Base-by-base conservation (phyloP, 352 stramenopile species). In the Phytopythium aichiense region DNA sequence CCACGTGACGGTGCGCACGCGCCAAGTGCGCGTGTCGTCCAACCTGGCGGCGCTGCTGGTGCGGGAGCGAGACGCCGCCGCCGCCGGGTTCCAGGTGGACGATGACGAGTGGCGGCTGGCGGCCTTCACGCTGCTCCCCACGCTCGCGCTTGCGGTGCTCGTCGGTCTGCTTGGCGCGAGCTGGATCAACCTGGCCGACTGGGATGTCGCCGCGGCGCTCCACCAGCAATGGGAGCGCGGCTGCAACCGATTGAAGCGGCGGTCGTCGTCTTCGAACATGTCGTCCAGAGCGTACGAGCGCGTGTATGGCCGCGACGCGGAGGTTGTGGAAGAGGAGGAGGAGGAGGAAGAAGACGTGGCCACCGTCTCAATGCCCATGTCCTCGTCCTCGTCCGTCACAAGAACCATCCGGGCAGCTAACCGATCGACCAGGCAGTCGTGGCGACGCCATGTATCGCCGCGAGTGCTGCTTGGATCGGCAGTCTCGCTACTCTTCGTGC, bases 181-280 rank as follows among this genome's bases (percentile, higher is more conserved):
- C 28, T 89, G 79, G 79, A 65, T 80, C 28, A 76, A 84, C 37
- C 65, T 87, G 15, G 61, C 73, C 55, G 79, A 89, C 37, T 89
- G 77, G 79, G 72, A 89, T 38, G 52, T 85, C 0, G 57, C 73
- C 55, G 61, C 63, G 2, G 67, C 69, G 30, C 38, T 79, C 28
- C 58, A 78, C 46, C 64, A 63, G 18, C 65, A 58, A 25, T 35
- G 37, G n/a, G 11, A 71, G 18, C 63, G 64, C 13, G 20, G 53
- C n/a, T 59, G n/a, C 15, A 2, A 6, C n/a, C 22, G 28, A 13
- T 35, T n/a, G 9, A 55, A 61, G 20, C 68, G 56, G 20, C 48
- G 68, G 18, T 46, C 61, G 38, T 42, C 60, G 33, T 58, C 60
- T 0, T 46, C 52, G n/a, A 50, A 56, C 2, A 16, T 53, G 13